These are phyloP conservation scores for Alternaria incomplexa DNA, from an alignment of 2,329 filamentous ascomycete genomes.

Conservation along the genomic window DNA sequence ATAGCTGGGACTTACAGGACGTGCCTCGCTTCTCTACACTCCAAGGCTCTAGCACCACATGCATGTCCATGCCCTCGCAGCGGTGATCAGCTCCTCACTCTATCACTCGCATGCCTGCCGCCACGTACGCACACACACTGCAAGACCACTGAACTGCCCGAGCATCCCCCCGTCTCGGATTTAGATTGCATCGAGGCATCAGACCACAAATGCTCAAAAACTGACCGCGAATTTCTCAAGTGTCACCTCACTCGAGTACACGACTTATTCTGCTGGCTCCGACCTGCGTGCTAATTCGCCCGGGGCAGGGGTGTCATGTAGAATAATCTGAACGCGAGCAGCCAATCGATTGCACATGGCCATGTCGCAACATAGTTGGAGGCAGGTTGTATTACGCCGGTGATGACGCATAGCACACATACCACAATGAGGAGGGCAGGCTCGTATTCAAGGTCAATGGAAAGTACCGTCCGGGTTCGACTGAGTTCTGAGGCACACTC, in stretches of 20 bases:
- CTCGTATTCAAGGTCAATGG: constrained; percentile 11
- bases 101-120: constrained; percentile 16
- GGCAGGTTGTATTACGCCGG: constrained; percentile 15
- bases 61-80: constrained; percentile 12
- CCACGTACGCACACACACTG: constrained; percentile 9
- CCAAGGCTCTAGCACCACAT: background rate
- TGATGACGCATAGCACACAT: constrained; percentile 13
- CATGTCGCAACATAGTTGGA: background rate
- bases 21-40: background rate
- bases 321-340: constrained; percentile 1
- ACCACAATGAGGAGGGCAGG: constrained; percentile 1
- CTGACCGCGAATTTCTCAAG: background rate
- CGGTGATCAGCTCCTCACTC: constrained; percentile 5
- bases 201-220: constrained; percentile 4
- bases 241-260: constrained; percentile 10
- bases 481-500: constrained; percentile 5
- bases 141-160: constrained; percentile 1
- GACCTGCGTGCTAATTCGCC: constrained; percentile 10
- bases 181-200: background rate
- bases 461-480: constrained; percentile 3
- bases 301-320: constrained; percentile 9
- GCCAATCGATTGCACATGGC: constrained; percentile 10
- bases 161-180: constrained; percentile 4
- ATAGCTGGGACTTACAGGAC: background rate
- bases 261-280: background rate